Base-by-base conservation (phyloP, 1,284 basidiomycete species). In the Cronartium quercuum region DNA sequence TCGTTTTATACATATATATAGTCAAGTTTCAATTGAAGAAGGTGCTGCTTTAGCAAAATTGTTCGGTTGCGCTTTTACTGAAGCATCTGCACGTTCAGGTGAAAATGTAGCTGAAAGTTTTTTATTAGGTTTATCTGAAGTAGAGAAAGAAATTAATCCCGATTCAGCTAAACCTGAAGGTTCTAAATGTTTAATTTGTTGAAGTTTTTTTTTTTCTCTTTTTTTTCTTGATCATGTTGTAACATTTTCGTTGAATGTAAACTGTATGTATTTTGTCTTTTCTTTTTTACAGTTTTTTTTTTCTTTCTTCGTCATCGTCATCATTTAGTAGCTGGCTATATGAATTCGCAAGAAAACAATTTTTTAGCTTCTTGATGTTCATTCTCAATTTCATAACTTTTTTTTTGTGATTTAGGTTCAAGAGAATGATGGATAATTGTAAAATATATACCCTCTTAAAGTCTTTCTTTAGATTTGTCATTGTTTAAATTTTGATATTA, bases 71-170 rank as follows among this genome's bases (percentile, higher is more conserved):
- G 70, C 41, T 6, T 73, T 73, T 57, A 65, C 70, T 18, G 70
- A 73, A 24, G 70, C 70, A 6, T 73, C 70, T 34, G 70, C 70
- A n/a, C 18, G 70, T 18, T 73, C 70, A 47, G 70, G 70, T 35
- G 62, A 65, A 51, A 55, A 73, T 61, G 69, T 73, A 15, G 24
- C 37, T 38, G 41, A 58, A 18, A 57, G 69, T 55, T 73, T 73
- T 40, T 40, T 65, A 34, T 42, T 73, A 15, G 69, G 60, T n/a
- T 51, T 73, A 29, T 34, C 47, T n/a, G 69, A 73, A 42, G 69
- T 73, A 9, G 69, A 73, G 41, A 65, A 73, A 40, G 62, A 65
- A n/a, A 24, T 73, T n/a, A 73, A 73, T 64, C 69, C 69, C 13
- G 69, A 70, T 35, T 55, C 51, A 55, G 51, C 51, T n/a, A 55